Evolutionary conservation across 441 rosid genomes (phyloP), one percentile per base, ranked within the genome.

Genomic region (Isatis lusitanica): DNA sequence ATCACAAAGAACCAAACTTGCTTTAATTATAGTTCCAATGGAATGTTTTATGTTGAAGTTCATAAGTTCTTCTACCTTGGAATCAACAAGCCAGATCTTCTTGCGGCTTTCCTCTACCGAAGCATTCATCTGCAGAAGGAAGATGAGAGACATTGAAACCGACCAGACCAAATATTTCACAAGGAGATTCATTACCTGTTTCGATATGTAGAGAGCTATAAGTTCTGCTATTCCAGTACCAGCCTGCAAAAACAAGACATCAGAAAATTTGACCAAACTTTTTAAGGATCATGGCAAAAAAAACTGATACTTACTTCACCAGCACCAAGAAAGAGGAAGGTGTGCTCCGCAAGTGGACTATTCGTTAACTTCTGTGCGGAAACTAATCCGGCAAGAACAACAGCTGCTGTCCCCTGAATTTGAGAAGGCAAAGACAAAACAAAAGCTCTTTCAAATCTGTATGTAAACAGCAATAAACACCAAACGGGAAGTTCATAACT

Each of bases 21-120:
- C 42, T 44, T 66, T 53, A 66, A 51, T 0, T 24, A 9, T 42
- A 11, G 33, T 48, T 35, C 53, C 10, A 65, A 24, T 2, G 26
- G 13, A 38, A 46, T 9, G 5, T 39, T 31, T 16, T 53, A 15
- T 39, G 42, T 39, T 40, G 5, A 57, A 15, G 24, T 21, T 68
- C 57, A 3, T 33, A 24, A 10, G 15, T 11, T 18, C 8, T 50
- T 64, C 68, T 80, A 91, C 96, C 96, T 89, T 89, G 30, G 98
- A 93, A 74, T 93, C 98, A 68, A 93, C 97, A 36, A 93, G 97
- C 98, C 98, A 93, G n/a, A 93, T 82, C 77, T 88, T 88, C 83
- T 89, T 88, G 52, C 91, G 92, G 42, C 94, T 77, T 81, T 88
- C 97, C 79, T 89, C 96, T 30, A 89, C 36, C 1, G 90, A 82